These are phyloP conservation scores for Penicillium polonicum DNA, from an alignment of 2,329 filamentous ascomycete species.

Conservation along the genomic window DNA sequence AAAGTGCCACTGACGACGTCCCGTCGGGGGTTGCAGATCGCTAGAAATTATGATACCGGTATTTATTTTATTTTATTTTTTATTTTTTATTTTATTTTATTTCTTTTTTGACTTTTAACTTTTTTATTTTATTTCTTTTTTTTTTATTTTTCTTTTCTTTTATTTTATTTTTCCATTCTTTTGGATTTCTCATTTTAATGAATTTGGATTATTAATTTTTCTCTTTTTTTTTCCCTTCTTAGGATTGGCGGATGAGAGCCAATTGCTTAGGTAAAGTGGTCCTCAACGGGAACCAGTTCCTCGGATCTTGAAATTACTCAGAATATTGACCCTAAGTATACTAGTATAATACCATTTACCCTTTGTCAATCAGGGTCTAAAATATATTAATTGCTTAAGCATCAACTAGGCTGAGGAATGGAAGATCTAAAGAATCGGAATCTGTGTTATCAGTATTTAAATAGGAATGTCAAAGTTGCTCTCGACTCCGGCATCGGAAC, in stretches of 20 bases:
- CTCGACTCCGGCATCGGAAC: neutral
- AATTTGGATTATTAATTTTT: neutral
- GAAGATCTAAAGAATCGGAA: slow-evolving; percentile 24
- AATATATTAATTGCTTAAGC: slow-evolving; percentile 10
- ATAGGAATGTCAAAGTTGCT: slow-evolving; percentile 10
- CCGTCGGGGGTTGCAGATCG: slow-evolving; percentile 43
- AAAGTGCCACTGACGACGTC: slow-evolving; percentile 44
- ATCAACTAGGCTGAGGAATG: slow-evolving; percentile 22
- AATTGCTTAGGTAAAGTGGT: slow-evolving; percentile 18
- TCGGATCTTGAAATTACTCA: slow-evolving; percentile 28
- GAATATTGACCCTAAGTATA: slow-evolving; percentile 11
- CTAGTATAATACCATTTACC: slow-evolving; percentile 8
- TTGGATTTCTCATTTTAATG: slow-evolving; percentile 5
- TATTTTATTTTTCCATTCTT: slow-evolving; percentile 4
- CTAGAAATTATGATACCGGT: slow-evolving; percentile 19
- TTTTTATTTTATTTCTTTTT: neutral
- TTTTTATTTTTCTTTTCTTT: slow-evolving; percentile 1
- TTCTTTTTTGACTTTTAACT: neutral
- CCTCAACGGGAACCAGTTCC: slow-evolving; percentile 34
- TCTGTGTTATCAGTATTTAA: neutral
- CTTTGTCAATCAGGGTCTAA: slow-evolving; percentile 13
- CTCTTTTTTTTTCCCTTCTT: neutral
- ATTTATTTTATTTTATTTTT: slow-evolving; percentile 8
- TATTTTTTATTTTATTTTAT: neutral
- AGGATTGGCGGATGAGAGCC: neutral